phyloP scores from a whole-genome alignment of 192 early-diverging fungal species.

The Umbelopsis sp. region DNA sequence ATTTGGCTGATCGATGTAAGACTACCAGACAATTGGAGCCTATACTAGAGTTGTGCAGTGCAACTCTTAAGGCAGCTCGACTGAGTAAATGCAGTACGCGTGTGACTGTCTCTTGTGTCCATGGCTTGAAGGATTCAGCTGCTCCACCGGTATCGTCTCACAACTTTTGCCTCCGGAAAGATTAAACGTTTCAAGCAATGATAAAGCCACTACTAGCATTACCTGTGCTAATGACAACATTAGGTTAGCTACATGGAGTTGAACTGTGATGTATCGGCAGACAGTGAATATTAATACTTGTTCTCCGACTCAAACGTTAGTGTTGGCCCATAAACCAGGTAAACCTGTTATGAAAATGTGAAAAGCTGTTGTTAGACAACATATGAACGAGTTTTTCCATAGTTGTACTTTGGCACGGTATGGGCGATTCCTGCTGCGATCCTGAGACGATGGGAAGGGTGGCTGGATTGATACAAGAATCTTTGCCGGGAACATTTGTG shows the following conservation, averaged over 20 bases:
- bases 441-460: constrained; percentile 51
- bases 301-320: constrained; percentile 7
- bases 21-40: no score
- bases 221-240: neutral
- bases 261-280: neutral
- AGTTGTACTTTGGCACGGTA: constrained; percentile 88
- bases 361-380: constrained; percentile 5
- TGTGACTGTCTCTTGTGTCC: no score
- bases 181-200: neutral
- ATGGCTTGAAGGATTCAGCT: no score
- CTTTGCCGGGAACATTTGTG: constrained; percentile 70
- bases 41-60: no score
- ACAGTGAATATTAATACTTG: neutral
- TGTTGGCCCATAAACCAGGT: constrained; percentile 25
- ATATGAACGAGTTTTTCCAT: constrained; percentile 14
- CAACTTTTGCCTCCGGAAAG: no score
- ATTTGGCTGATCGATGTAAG: no score
- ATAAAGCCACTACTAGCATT: neutral
- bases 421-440: constrained; percentile 86
- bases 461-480: constrained; percentile 28
- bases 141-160: no score
- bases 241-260: neutral
- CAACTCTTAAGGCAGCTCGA: no score
- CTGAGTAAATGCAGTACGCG: no score
- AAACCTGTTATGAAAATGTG: neutral